A percentile compares a stretch with the other conserved stretches of the same genome.
These are phyloP conservation scores for Chloranthus sessilifolius DNA, from an alignment of 164 flowering plant species.

Conservation along the genomic window DNA sequence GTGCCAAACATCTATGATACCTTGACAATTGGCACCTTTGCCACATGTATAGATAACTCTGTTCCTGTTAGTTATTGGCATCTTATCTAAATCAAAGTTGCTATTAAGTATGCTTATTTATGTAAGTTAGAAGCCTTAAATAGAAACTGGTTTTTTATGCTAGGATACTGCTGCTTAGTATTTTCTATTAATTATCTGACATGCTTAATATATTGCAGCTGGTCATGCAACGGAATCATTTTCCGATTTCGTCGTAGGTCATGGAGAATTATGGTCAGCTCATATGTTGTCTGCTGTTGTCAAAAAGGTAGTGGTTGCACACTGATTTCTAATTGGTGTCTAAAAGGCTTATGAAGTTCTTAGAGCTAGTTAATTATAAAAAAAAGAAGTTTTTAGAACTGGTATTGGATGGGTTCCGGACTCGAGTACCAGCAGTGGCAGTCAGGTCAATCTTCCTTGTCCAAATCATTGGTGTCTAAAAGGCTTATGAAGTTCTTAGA, in stretches of 20 bases:
- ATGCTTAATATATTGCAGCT: conserved; percentile 47
- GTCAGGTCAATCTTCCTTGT: too few relatives aligned
- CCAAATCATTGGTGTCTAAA: not conserved
- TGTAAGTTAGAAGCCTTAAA: not conserved
- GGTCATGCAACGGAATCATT: conserved; percentile 97
- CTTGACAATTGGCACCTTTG: too few relatives aligned
- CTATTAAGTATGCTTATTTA: not conserved
- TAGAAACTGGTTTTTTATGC: too few relatives aligned
- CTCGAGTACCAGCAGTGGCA: too few relatives aligned
- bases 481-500: not conserved
- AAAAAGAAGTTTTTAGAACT: too few relatives aligned
- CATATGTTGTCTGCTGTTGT: conserved; percentile 64
- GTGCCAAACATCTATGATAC: too few relatives aligned
- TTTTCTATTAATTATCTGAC: conserved; percentile 2
- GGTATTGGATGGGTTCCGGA: too few relatives aligned
- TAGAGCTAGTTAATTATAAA: too few relatives aligned
- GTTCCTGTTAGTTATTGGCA: too few relatives aligned
- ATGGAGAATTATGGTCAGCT: conserved; percentile 98
- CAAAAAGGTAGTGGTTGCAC: conserved; percentile 46
- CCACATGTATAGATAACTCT: too few relatives aligned
- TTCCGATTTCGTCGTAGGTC: conserved; percentile 90
- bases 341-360: not conserved
- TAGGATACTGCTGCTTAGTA: too few relatives aligned
- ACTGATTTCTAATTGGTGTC: not conserved
- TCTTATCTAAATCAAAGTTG: not conserved